Evolutionary conservation across 2,329 filamentous ascomycete species (phyloP), one percentile per base, ranked within the genome.

Genomic region (Talaromyces islandicus): DNA sequence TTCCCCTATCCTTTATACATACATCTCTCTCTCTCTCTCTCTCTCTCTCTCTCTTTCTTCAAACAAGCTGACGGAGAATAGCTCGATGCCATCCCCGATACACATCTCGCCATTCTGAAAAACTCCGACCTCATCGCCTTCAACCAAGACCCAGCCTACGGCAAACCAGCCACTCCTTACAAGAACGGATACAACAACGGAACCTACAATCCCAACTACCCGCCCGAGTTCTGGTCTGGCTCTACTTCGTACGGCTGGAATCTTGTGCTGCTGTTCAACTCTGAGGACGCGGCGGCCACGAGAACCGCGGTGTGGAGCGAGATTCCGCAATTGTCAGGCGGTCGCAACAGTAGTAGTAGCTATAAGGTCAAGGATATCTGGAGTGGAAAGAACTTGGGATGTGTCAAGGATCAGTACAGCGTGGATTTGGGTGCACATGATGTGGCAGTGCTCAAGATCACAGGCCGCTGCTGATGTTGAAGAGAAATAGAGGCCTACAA

Each of bases 121-220:
- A 83, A 82, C 60, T 58, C 64, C 27, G 65, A 70, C n/a, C 65
- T 77, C 0, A 62, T 77, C 4, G 63, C 67, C 7, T 76, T 82
- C 68, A 79, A 80, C 64, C 81, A 83, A 65, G 80, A 83, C 59
- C 67, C 72, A 0, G 64, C 72, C 2, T 64, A 74, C 19, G 80
- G 79, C 1, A 68, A 65, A 2, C 72, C 80, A 1, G 79, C 79
- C 0, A 71, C 68, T 64, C 81, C 80, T 0, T 73, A 76, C 51
- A 71, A 75, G 64, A 70, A 70, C 68, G 72, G 71, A 12, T 73
- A 72, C 38, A 74, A 71, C 38, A 70, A 74, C 63, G 69, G 68
- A 63, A 74, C 72, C 2, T 74, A 71, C 41, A 69, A 74, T 53
- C 63, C 69, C 0, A 61, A 41, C 0, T 70, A 74, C 46, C 71